Conservation (phyloP, 2,329 filamentous ascomycete genomes). For the Calonectria ilicicola region DNA sequence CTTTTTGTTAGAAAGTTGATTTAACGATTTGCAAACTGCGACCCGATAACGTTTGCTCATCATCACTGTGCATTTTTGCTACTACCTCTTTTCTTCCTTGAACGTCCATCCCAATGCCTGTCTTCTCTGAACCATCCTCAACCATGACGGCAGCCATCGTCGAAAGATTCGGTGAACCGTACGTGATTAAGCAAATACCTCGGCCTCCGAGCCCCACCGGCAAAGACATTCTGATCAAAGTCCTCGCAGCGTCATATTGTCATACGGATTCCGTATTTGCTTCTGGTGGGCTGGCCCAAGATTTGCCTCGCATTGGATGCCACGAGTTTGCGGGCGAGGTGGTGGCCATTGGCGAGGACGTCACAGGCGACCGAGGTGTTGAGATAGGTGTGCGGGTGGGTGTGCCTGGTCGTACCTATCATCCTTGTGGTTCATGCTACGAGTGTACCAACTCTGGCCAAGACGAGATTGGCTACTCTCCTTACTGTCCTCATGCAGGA, state of each 20-base stretch:
- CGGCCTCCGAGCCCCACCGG: background rate
- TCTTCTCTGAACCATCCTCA: too few relatives aligned
- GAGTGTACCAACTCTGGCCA: conserved; percentile 9
- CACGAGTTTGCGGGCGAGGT: conserved; percentile 21
- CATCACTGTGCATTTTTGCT: too few relatives aligned
- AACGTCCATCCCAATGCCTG: too few relatives aligned
- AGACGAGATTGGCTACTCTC: conserved; percentile 10
- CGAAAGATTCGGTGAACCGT: conserved; percentile 11
- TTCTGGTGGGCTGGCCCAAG: conserved; percentile 3
- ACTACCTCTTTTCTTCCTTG: too few relatives aligned
- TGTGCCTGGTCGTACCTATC: conserved; percentile 18
- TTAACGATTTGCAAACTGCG: too few relatives aligned
- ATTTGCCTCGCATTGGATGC: conserved; percentile 14
- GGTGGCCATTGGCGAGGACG: background rate
- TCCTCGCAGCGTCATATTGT: conserved; percentile 19
- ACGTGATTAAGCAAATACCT: conserved; percentile 3
- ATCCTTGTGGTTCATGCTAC: conserved; percentile 19
- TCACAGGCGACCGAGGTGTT: background rate
- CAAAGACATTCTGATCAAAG: conserved; percentile 18
- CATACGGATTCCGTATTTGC: conserved; percentile 22
- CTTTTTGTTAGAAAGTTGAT: too few relatives aligned
- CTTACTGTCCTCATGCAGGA: conserved; percentile 8
- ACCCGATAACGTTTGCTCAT: too few relatives aligned
- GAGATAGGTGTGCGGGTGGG: background rate
- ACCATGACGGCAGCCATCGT: conserved; percentile 10